phyloP scores from a whole-genome alignment of 73 alveolate genomes.

The Paramecium bursaria region DNA sequence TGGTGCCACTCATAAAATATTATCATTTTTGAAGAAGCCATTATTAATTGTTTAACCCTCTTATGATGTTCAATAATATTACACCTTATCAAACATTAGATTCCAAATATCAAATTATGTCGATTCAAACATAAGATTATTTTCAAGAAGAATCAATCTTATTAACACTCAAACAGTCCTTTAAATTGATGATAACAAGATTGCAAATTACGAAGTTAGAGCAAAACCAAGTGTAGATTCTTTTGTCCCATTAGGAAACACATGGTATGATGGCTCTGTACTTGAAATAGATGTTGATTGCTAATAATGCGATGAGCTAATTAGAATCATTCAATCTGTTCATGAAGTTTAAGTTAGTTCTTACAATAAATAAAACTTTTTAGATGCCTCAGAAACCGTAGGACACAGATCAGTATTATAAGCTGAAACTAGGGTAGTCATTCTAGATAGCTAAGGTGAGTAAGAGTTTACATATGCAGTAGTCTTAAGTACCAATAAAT shows the following conservation, averaged over 20 bases:
- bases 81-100: background rate
- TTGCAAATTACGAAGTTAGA: background rate
- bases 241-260: background rate
- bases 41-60: slow-evolving; percentile 9
- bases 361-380: background rate
- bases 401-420: slow-evolving; percentile 9
- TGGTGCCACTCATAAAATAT: slow-evolving; percentile 20
- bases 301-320: background rate
- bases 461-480: slow-evolving; percentile 7
- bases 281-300: slow-evolving; percentile 7
- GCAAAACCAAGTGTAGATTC: background rate
- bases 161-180: background rate
- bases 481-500: background rate
- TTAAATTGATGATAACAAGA: background rate
- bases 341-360: background rate
- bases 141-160: background rate
- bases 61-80: slow-evolving; percentile 3
- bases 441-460: slow-evolving; percentile 14
- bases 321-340: slow-evolving; percentile 16
- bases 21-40: slow-evolving; percentile 18
- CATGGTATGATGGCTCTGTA: slow-evolving; percentile 26
- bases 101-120: slow-evolving; percentile 23
- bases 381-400: slow-evolving; percentile 15
- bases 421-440: slow-evolving; percentile 1
- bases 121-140: background rate